Base-by-base conservation (phyloP, 179 eudicot genomes). In the Silene vulgaris region DNA sequence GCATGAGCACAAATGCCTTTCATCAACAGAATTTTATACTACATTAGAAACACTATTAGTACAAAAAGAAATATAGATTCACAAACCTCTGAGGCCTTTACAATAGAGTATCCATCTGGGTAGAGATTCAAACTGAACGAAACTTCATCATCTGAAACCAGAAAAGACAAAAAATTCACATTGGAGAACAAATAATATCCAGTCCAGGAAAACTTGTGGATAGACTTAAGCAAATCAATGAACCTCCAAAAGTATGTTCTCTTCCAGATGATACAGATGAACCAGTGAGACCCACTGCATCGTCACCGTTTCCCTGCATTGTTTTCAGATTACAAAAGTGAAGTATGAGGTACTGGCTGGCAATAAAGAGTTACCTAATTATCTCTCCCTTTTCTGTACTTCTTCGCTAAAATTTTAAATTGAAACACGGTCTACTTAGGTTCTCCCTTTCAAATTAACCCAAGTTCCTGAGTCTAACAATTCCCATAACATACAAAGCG, bases 41-140 rank as follows among this genome's bases (percentile, higher is more conserved):
- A 48, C 13, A 45, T 13, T 20, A 37, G 29, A 29, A 19, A 12
- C 12, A 69, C 56, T 40, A 48, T 40, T 13, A 52, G 20, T 28
- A 54, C 23, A 29, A 64, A 76, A 29, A 8, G 16, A 20, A 19
- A 29, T 68, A 7, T 60, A 50, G 54, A 57, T n/a, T 12, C 80
- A 79, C 88, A 80, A 30, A 95, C 99, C 95, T 92, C 97, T 2
- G 84, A 79, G 43, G 91, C 87, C 76, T 88, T 95, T 72, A 86
- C 88, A 62, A 95, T 84, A 8, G 93, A 85, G 85, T 89, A 95
- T 68, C 99, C 93, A 84, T 92, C 91, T 30, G 87, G 90, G 76
- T 83, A 92, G 73, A 95, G 90, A 81, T 85, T 88, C 80, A 95
- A 65, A 9, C 80, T 76, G 83, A 95, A 90, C 65, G 99, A 95